These are phyloP conservation scores for Microstroma glucosiphilum DNA, from an alignment of 1,284 basidiomycete genomes.

Conservation along the genomic window DNA sequence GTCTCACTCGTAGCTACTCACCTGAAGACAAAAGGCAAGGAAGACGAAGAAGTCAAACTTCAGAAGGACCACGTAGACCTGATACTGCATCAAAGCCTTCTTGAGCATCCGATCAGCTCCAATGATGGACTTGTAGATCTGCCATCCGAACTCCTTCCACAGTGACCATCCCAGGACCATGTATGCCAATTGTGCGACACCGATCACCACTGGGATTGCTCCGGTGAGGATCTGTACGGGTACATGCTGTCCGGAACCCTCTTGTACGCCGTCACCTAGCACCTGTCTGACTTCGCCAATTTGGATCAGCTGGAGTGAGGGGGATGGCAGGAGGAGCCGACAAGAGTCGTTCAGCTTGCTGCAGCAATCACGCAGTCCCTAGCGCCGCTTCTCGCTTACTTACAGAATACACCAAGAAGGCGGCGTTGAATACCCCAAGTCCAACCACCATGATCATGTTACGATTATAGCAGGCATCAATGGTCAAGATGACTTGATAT, in stretches of 20 bases:
- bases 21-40: constrained; percentile 32
- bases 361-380: no score
- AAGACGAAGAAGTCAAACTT: constrained; percentile 45
- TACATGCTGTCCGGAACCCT: constrained; percentile 31
- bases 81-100: constrained; percentile 31
- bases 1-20: constrained; percentile 1
- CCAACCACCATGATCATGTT: constrained; percentile 40
- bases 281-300: constrained; percentile 40
- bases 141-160: constrained; percentile 42
- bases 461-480: constrained; percentile 36
- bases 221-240: constrained; percentile 41
- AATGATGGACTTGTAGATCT: constrained; percentile 38
- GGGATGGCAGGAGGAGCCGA: constrained; percentile 6
- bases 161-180: constrained; percentile 29
- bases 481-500: constrained; percentile 36
- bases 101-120: constrained; percentile 38
- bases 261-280: constrained; percentile 32
- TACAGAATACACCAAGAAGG: constrained; percentile 32
- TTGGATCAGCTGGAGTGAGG: constrained; percentile 22
- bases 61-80: constrained; percentile 37
- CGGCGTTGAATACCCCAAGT: constrained; percentile 33
- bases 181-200: constrained; percentile 27
- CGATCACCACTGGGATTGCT: constrained; percentile 38
- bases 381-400: no score
- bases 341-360: no score